These are phyloP conservation scores for Saitoella complicata DNA, from an alignment of 805 yeast genomes.

Conservation along the genomic window DNA sequence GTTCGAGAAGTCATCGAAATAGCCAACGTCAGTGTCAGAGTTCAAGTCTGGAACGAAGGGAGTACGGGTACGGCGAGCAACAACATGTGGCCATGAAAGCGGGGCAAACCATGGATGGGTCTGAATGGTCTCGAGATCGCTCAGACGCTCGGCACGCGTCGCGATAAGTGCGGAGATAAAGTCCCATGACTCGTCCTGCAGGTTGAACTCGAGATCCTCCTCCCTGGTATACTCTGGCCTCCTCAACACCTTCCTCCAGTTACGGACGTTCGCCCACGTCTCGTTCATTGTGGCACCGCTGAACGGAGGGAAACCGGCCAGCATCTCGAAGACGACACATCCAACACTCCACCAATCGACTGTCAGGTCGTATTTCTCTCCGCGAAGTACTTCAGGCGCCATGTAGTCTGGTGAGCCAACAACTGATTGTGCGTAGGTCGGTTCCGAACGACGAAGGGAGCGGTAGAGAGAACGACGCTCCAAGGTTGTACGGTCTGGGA, in stretches of 20 bases:
- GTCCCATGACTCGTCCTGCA: conserved; percentile 4
- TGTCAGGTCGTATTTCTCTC: conserved; percentile 83
- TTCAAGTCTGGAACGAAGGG: conserved; percentile 96
- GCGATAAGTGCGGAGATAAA: not conserved
- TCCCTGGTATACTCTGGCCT: conserved; percentile 53
- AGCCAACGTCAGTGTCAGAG: conserved; percentile 95
- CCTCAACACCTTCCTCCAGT: conserved; percentile 76
- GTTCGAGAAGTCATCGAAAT: conserved; percentile 92
- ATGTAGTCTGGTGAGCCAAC: conserved; percentile 98
- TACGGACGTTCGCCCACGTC: conserved; percentile 80
- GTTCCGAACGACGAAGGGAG: conserved; percentile 51
- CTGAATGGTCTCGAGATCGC: not conserved
- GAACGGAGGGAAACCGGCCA: conserved; percentile 95
- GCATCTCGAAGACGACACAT: conserved; percentile 88
- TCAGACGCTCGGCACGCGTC: not conserved
- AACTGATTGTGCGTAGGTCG: conserved; percentile 81
- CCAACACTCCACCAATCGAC: conserved; percentile 99
- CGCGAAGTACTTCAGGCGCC: conserved; percentile 95
- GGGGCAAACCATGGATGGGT: not conserved
- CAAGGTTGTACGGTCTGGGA: conserved; percentile 47
- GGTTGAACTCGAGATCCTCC: conserved; percentile 1
- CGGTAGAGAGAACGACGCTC: conserved; percentile 82
- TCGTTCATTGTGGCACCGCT: conserved; percentile 88
- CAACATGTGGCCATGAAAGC: not conserved
- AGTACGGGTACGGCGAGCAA: conserved; percentile 20